Conservation (phyloP, 495 filamentous ascomycete species). For the Hypoxylon fuscum region DNA sequence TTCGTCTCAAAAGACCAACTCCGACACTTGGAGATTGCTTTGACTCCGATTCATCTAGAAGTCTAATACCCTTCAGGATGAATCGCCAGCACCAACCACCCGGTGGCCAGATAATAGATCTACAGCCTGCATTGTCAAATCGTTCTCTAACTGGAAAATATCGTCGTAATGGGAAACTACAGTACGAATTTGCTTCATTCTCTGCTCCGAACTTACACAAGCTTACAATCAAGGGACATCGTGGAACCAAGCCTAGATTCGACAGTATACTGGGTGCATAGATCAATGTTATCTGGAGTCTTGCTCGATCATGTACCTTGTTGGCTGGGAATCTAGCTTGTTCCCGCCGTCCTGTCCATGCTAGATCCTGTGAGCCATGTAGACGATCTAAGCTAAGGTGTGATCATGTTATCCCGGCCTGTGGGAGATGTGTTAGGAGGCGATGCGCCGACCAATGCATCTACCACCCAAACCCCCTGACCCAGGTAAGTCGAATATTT, state of each 20-base stretch:
- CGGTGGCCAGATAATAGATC: slow-evolving; percentile 45
- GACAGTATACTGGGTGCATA: slow-evolving; percentile 4
- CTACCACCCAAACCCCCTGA: slow-evolving; percentile 47
- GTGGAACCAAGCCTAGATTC: slow-evolving; percentile 17
- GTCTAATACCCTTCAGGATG: slow-evolving; percentile 20
- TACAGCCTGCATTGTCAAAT: slow-evolving; percentile 29
- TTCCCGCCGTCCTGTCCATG: slow-evolving; percentile 5
- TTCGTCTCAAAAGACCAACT: slow-evolving; percentile 3
- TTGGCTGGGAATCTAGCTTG: slow-evolving; percentile 19
- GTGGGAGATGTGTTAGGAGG: slow-evolving; percentile 43
- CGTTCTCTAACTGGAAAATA: slow-evolving; percentile 39
- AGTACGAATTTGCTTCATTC: slow-evolving; percentile 26
- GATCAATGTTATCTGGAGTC: not conserved
- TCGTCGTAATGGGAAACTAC: slow-evolving; percentile 46
- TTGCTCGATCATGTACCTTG: slow-evolving; percentile 2
- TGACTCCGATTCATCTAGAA: slow-evolving; percentile 10
- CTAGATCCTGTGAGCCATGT: slow-evolving; percentile 41
- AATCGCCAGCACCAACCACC: slow-evolving; percentile 31
- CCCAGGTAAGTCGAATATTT: slow-evolving; percentile 38
- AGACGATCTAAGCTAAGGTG: slow-evolving; percentile 46
- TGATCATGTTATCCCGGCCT: slow-evolving; percentile 46
- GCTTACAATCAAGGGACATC: slow-evolving; percentile 19
- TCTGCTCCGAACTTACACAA: slow-evolving; percentile 12
- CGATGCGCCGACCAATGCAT: slow-evolving; percentile 43
- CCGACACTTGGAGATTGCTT: slow-evolving; percentile 3